These are phyloP conservation scores for Penicillium sp. DNA, from an alignment of 2,329 filamentous ascomycete species.

Conservation along the genomic window DNA sequence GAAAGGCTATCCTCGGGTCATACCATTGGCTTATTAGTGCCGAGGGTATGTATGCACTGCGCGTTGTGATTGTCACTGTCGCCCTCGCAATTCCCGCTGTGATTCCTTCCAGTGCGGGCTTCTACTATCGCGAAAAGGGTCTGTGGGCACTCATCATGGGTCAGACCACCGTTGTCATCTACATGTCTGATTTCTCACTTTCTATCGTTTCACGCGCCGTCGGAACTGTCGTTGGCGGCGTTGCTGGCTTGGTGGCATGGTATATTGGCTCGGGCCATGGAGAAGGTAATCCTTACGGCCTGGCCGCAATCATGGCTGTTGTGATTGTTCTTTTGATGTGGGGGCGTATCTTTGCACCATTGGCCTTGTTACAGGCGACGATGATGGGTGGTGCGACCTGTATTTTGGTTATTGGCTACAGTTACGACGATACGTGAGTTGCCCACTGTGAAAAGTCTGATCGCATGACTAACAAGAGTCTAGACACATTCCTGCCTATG, in stretches of 20 bases:
- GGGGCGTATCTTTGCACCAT: constrained; percentile 38
- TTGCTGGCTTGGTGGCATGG: constrained; percentile 55
- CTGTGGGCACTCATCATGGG: constrained; percentile 59
- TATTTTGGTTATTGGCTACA: constrained; percentile 52
- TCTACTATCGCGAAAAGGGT: constrained; percentile 58
- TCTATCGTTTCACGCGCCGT: constrained; percentile 47
- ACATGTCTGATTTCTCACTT: constrained; percentile 57
- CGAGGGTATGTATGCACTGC: constrained; percentile 53
- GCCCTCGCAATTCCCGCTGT: constrained; percentile 49
- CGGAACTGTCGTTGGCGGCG: constrained; percentile 54
- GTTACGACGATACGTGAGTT: constrained; percentile 47
- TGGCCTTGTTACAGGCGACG: constrained; percentile 33
- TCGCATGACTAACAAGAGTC: constrained; percentile 2
- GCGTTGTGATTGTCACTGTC: constrained; percentile 54
- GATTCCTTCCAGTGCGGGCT: constrained; percentile 50
- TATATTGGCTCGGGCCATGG: constrained; percentile 57
- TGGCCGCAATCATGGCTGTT: constrained; percentile 48
- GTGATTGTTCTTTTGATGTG: constrained; percentile 40
- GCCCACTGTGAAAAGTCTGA: background rate
- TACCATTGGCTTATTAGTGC: constrained; percentile 51
- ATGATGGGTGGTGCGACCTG: constrained; percentile 52
- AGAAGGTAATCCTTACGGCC: constrained; percentile 55
- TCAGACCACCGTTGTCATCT: constrained; percentile 54
- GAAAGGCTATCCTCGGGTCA: constrained; percentile 32
- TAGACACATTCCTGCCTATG: constrained; percentile 49